Conservation (phyloP, 192 early-diverging fungal genomes). For the Umbelopsis isabellina region DNA sequence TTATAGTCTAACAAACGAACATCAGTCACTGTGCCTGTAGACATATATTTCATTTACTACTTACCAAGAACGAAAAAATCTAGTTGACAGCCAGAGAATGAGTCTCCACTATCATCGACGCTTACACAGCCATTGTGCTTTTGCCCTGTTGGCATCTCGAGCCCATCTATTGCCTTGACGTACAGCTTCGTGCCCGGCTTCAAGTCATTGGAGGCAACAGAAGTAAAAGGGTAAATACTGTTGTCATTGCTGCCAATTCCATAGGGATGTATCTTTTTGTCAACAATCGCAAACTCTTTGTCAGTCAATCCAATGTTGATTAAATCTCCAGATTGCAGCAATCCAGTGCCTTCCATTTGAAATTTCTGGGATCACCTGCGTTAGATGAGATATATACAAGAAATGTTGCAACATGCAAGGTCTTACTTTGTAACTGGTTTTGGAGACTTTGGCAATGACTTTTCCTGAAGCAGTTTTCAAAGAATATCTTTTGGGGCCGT, state of each 20-base stretch:
- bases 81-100: conserved; percentile 36
- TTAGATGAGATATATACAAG: not conserved
- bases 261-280: conserved; percentile 31
- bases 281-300: conserved; percentile 24
- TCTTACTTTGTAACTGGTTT: conserved; percentile 27
- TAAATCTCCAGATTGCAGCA: conserved; percentile 34
- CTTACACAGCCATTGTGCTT: conserved; percentile 49
- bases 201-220: conserved; percentile 46
- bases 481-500: conserved; percentile 16
- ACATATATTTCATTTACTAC: not conserved
- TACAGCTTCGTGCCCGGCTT: conserved; percentile 37
- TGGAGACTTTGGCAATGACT: conserved; percentile 35
- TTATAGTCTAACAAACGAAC: not conserved
- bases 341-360: conserved; percentile 46
- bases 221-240: conserved; percentile 39
- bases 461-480: conserved; percentile 28
- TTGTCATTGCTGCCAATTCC: conserved; percentile 28
- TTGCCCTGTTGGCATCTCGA: conserved; percentile 39
- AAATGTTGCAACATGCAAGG: not conserved
- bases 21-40: not conserved
- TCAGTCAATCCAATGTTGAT: conserved; percentile 31
- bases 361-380: conserved; percentile 28
- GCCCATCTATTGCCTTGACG: conserved; percentile 36
- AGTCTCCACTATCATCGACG: conserved; percentile 44
- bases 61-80: conserved; percentile 39